Evolutionary conservation across 2,329 filamentous ascomycete species (phyloP).

Genomic region (Pseudogymnoascus sp.): DNA sequence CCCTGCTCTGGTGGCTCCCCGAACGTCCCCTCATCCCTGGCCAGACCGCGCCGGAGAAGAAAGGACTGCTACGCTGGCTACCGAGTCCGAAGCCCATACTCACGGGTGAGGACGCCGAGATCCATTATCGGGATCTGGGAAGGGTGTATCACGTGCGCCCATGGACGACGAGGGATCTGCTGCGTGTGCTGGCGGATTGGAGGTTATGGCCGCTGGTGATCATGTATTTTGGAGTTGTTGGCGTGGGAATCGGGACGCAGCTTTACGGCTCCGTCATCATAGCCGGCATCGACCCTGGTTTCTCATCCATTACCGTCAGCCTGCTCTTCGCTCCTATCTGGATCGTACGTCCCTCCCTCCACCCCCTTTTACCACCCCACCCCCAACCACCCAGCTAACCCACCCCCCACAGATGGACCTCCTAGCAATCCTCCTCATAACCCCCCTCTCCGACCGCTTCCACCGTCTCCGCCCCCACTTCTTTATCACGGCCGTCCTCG

Average conservation of each 20-base stretch:
- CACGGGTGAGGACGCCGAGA: constrained; percentile 63
- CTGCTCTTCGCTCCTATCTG: constrained; percentile 85
- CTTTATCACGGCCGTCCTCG: constrained; percentile 65
- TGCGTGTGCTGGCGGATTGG: constrained; percentile 70
- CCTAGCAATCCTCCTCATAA: constrained; percentile 75
- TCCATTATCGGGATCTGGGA: constrained; percentile 76
- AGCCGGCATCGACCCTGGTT: constrained; percentile 60
- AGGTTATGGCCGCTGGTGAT: constrained; percentile 74
- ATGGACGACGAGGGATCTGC: constrained; percentile 66
- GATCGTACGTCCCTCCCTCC: constrained; percentile 52
- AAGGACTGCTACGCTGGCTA: constrained; percentile 52
- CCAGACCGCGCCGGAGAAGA: constrained; percentile 32
- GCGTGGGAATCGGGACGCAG: constrained; percentile 84
- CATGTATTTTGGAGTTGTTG: constrained; percentile 94
- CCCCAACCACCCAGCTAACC: constrained; percentile 8
- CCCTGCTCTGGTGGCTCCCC: constrained; percentile 81
- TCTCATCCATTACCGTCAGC: constrained; percentile 68
- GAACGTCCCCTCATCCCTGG: constrained; percentile 71
- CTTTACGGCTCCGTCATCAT: constrained; percentile 85
- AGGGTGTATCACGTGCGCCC: constrained; percentile 68
- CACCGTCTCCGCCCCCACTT: constrained; percentile 70
- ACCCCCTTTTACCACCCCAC: background rate
- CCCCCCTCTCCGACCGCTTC: constrained; percentile 80
- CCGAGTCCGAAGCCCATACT: constrained; percentile 63
- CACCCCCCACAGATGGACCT: constrained; percentile 60